Percentiles rank a stretch among this genome's conserved stretches.
phyloP scores from a whole-genome alignment of 164 flowering plant genomes.

The Vitis riparia region DNA sequence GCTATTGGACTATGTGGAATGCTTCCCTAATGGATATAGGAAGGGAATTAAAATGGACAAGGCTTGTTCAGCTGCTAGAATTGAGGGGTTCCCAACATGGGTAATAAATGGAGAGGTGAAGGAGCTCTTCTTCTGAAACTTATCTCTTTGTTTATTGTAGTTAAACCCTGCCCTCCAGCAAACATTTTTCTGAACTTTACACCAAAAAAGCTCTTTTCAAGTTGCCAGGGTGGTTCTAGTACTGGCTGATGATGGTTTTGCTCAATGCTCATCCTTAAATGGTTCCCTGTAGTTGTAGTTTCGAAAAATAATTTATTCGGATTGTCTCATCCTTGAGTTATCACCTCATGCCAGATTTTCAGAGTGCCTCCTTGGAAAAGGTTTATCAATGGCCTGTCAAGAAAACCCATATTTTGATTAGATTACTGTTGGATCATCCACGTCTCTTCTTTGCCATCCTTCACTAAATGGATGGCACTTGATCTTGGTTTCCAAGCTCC shows the following conservation, averaged over 20 bases:
- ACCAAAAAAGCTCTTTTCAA: neutral
- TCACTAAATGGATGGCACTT: no score
- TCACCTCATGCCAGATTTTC: no score
- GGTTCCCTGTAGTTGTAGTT: no score
- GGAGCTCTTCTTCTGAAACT: neutral
- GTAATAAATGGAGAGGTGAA: constrained; percentile 86
- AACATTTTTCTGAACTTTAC: no score
- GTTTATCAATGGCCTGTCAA: no score
- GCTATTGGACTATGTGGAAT: constrained; percentile 83
- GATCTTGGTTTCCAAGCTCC: no score
- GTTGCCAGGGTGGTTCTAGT: neutral
- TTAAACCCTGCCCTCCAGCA: neutral
- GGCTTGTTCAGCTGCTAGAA: constrained; percentile 57
- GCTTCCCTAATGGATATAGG: constrained; percentile 83
- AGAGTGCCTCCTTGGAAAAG: no score
- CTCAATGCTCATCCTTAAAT: neutral
- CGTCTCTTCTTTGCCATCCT: no score
- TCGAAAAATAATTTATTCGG: neutral
- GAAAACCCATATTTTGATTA: no score
- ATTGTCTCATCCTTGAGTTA: neutral
- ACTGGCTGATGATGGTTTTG: neutral
- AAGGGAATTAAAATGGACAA: constrained; percentile 65
- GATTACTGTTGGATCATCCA: no score
- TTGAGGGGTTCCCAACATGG: constrained; percentile 97
- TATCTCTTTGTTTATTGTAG: neutral